Base-by-base conservation (phyloP, 345 rosid species). In the Citrus cavaleriei region DNA sequence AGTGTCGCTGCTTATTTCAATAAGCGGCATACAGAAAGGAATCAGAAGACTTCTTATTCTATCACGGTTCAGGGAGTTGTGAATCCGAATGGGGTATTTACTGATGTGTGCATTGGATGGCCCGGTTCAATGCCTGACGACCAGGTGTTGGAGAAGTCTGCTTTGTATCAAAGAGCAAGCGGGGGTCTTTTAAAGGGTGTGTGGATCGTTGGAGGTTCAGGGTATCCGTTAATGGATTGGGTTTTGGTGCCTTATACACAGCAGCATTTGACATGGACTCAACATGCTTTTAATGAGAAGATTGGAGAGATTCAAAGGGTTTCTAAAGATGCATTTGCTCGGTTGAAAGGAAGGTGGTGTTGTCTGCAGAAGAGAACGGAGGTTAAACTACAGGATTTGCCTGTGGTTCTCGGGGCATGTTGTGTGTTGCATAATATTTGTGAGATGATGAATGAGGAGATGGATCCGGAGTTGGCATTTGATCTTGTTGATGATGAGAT, bases 91-190 rank as follows among this genome's bases (percentile, higher is more conserved):
- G 94, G 95, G 0, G 92, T 90, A 19, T 91, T 93, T 63, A 90
- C 93, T 4, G 97, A 91, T 83, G 93, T 93, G n/a, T 93, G 95
- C 46, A 91, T 91, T 10, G 97, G 97, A 1, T 93, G 97, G 95
- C 97, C 97, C 0, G 97, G 97, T 27, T 93, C 97, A 10, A 91
- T 93, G 95, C 84, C 88, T 61, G 93, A 93, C 84, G 95, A 91
- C 79, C 89, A 91, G 72, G 95, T 93, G 49, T 70, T 93, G 35
- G 97, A 93, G 86, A 91, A 90, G 86, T 91, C 95, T 9, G 89
- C 93, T 73, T 74, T 93, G 60, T 84, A 81, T 58, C 93, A 93
- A 51, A 88, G 97, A 77, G 97, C 95, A 3, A 88, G 79, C 76
- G 87, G 91, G n/a, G 92, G 95, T 10, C 83, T 87, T 40, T 69